Percentiles rank a stretch among this genome's conserved stretches.
phyloP scores from a whole-genome alignment of 1,284 basidiomycete species.

The Irpex rosettiformis region DNA sequence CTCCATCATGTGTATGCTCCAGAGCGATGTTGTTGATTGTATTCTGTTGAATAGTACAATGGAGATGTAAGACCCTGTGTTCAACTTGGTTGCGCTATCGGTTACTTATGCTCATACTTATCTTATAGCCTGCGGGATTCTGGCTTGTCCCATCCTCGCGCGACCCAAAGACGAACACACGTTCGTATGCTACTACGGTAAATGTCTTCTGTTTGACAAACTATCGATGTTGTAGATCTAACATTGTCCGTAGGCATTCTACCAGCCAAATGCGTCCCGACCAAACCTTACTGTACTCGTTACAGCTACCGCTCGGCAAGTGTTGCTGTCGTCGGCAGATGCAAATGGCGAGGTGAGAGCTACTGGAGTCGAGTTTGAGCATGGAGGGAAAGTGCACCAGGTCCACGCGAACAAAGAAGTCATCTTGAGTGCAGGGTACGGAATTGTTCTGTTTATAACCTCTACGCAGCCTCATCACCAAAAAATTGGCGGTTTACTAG shows the following conservation, averaged over 20 bases:
- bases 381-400: slow-evolving; percentile 15
- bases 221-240: too few species aligned
- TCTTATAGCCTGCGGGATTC: neutral
- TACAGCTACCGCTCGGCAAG: slow-evolving; percentile 13
- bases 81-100: neutral
- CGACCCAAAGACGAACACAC: slow-evolving; percentile 12
- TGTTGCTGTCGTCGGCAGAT: slow-evolving; percentile 12
- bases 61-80: slow-evolving; percentile 3
- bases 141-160: neutral
- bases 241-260: slow-evolving; percentile 15
- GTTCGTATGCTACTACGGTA: slow-evolving; percentile 20
- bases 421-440: slow-evolving; percentile 24
- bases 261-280: slow-evolving; percentile 17
- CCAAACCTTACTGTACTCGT: slow-evolving; percentile 21
- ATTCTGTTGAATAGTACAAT: slow-evolving; percentile 1
- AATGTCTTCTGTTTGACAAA: neutral
- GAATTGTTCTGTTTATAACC: neutral
- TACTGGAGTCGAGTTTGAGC: slow-evolving; percentile 25
- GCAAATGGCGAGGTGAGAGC: slow-evolving; percentile 15
- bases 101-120: neutral
- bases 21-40: neutral
- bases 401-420: slow-evolving; percentile 24
- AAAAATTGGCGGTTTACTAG: slow-evolving; percentile 11
- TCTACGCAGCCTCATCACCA: neutral
- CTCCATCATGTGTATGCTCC: neutral